These are phyloP conservation scores for Talaromyces sp. DNA, from an alignment of 2,329 filamentous ascomycete species.

Conservation along the genomic window DNA sequence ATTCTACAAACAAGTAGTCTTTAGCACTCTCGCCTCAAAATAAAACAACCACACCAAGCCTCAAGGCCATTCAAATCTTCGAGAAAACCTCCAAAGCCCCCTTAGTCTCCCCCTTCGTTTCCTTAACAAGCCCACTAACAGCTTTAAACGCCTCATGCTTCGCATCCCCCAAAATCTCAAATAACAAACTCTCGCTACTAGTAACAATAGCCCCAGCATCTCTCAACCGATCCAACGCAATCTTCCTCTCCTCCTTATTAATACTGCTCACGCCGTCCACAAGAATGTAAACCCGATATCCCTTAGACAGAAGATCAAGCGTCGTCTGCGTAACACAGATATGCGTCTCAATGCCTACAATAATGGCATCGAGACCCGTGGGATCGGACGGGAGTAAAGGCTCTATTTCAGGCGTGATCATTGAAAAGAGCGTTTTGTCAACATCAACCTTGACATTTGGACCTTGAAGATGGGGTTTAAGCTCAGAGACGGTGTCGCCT, in stretches of 20 bases:
- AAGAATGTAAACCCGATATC: constrained; percentile 82
- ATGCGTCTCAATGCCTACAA: constrained; percentile 91
- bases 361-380: constrained; percentile 62
- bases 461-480: constrained; percentile 54
- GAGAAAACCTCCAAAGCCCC: constrained; percentile 67
- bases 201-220: constrained; percentile 78
- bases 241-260: constrained; percentile 76
- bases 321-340: constrained; percentile 94
- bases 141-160: constrained; percentile 68
- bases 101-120: constrained; percentile 70
- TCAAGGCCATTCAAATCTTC: constrained; percentile 50
- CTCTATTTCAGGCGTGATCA: constrained; percentile 73
- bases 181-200: constrained; percentile 85
- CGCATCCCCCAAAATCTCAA: constrained; percentile 87
- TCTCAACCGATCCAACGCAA: constrained; percentile 77
- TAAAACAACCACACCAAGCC: no score
- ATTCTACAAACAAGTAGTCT: no score
- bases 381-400: constrained; percentile 28
- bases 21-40: no score
- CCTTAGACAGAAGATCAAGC: constrained; percentile 73
- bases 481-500: constrained; percentile 77
- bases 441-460: constrained; percentile 58
- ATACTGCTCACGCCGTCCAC: constrained; percentile 89
- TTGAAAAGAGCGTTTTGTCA: constrained; percentile 91
- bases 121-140: constrained; percentile 78